phyloP scores from a whole-genome alignment of 805 yeast species.

The Schizosaccharomyces cryophilus region DNA sequence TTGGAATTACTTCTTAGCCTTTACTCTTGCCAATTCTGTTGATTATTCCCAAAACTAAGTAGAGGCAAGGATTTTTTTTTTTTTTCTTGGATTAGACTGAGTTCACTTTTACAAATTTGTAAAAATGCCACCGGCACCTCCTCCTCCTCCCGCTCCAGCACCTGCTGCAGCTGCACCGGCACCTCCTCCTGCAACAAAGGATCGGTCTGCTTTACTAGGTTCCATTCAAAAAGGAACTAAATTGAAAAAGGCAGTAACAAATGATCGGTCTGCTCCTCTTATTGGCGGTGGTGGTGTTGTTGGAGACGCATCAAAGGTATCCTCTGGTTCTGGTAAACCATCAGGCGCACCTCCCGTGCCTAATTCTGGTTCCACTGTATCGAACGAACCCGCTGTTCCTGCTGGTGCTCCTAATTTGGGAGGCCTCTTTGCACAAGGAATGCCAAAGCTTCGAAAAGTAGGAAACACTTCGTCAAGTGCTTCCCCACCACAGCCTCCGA shows the following conservation, averaged over 20 bases:
- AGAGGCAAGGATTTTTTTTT: too few species aligned
- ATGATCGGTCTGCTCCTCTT: constrained; percentile 40
- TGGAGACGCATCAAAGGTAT: constrained; percentile 5
- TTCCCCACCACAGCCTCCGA: constrained; percentile 1
- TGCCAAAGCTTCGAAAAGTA: constrained; percentile 41
- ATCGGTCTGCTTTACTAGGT: constrained; percentile 28
- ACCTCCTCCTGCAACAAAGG: constrained; percentile 12
- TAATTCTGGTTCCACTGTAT: constrained; percentile 1
- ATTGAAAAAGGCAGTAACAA: constrained; percentile 37
- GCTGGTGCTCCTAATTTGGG: constrained; percentile 20
- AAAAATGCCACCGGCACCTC: constrained; percentile 4
- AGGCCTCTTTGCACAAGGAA: constrained; percentile 52
- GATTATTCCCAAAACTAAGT: too few species aligned
- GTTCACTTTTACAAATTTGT: not conserved
- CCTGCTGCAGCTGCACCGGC: constrained; percentile 3
- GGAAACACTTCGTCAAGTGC: constrained; percentile 12
- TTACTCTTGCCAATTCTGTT: too few species aligned
- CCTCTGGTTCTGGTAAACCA: constrained; percentile 4
- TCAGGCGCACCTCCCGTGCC: constrained; percentile 10
- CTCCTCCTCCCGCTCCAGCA: constrained; percentile 8
- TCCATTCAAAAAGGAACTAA: constrained; percentile 53
- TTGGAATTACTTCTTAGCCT: too few species aligned
- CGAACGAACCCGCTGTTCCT: not conserved
- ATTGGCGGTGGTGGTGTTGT: constrained; percentile 19
- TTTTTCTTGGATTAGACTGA: too few species aligned